These are phyloP conservation scores for Colletotrichum tropicicola DNA, from an alignment of 2,329 filamentous ascomycete genomes.

Conservation along the genomic window DNA sequence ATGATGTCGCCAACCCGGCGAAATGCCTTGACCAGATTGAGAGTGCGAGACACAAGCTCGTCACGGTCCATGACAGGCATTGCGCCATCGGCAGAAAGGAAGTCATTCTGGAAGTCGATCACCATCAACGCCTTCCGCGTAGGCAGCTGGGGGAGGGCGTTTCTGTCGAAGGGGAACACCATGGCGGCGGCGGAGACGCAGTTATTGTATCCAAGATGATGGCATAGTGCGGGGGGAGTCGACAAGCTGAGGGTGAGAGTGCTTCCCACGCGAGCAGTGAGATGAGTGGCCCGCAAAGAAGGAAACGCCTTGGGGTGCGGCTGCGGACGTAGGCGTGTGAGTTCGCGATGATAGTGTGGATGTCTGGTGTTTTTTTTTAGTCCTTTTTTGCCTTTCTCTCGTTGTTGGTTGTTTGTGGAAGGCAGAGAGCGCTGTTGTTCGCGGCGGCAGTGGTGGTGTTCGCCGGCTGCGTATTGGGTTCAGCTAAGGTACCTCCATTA, in stretches of 20 bases:
- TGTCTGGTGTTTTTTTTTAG: too few relatives aligned
- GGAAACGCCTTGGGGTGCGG: too few relatives aligned
- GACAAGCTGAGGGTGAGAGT: background rate
- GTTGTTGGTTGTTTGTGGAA: too few relatives aligned
- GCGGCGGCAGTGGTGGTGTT: too few relatives aligned
- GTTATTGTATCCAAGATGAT: background rate
- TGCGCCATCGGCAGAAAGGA: slow-evolving; percentile 74
- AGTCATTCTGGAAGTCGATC: slow-evolving; percentile 92
- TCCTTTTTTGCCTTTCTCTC: too few relatives aligned
- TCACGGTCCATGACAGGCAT: slow-evolving; percentile 71
- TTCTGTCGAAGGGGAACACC: slow-evolving; percentile 67
- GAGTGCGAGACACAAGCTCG: slow-evolving; percentile 73
- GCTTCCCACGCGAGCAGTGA: too few relatives aligned
- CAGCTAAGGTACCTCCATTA: too few relatives aligned
- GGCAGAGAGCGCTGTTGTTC: too few relatives aligned
- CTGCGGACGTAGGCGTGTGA: too few relatives aligned
- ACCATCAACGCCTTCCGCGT: slow-evolving; percentile 79
- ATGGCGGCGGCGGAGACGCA: slow-evolving; percentile 23
- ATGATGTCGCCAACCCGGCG: slow-evolving; percentile 77
- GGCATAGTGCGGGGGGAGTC: background rate
- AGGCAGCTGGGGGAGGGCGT: slow-evolving; percentile 63
- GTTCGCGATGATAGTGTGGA: too few relatives aligned
- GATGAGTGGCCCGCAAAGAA: too few relatives aligned
- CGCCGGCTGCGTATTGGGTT: too few relatives aligned
- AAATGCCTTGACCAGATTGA: slow-evolving; percentile 75